phyloP scores from a whole-genome alignment of 768 basidiomycete genomes.

The Lactarius hengduanensis region DNA sequence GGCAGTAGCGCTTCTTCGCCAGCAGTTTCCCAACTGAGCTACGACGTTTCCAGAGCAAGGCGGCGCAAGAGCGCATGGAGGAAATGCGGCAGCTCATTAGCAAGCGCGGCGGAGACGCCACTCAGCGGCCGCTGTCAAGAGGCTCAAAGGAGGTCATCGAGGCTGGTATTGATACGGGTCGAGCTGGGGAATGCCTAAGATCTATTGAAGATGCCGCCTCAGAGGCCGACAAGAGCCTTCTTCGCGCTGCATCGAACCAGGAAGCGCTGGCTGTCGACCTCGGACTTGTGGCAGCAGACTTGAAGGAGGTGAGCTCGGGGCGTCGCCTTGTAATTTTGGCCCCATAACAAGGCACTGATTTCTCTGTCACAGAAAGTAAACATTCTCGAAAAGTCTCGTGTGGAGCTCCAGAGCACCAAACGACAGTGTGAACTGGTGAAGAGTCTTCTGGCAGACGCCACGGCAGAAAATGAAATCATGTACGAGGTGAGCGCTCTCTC shows the following conservation, averaged over 20 bases:
- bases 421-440: constrained; percentile 80
- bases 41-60: constrained; percentile 52
- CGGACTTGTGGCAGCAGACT: constrained; percentile 46
- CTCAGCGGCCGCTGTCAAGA: constrained; percentile 29
- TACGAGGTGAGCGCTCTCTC: constrained; percentile 62
- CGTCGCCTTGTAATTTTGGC: background rate
- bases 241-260: constrained; percentile 51
- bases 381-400: constrained; percentile 61
- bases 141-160: constrained; percentile 36
- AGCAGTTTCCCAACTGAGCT: constrained; percentile 2
- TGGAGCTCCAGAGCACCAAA: constrained; percentile 66
- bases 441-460: constrained; percentile 70
- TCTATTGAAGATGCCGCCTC: constrained; percentile 52
- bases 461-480: constrained; percentile 88
- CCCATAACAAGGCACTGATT: background rate
- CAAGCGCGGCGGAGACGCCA: constrained; percentile 51
- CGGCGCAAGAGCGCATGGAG: constrained; percentile 74
- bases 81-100: constrained; percentile 79
- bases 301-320: constrained; percentile 53
- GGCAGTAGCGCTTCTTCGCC: constrained; percentile 36
- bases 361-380: constrained; percentile 45
- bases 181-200: constrained; percentile 40
- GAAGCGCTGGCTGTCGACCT: constrained; percentile 55
- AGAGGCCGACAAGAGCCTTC: constrained; percentile 59
- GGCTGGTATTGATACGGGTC: constrained; percentile 21